These are phyloP conservation scores for Bolboschoenoplectus hybrid DNA, from an alignment of 202 grass and related monocot species.

Conservation along the genomic window DNA sequence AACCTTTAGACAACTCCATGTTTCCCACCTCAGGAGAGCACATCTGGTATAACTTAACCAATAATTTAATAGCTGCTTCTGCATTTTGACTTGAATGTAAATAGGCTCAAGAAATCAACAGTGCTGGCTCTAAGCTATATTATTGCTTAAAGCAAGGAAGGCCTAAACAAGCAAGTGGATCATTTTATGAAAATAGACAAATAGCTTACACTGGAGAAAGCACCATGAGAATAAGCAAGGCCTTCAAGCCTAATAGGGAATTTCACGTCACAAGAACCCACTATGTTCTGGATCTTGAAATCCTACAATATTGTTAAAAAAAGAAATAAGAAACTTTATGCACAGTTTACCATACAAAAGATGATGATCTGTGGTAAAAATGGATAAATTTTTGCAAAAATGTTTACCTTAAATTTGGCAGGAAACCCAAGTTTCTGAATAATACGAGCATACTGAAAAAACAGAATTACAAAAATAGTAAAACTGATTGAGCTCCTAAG, in stretches of 20 bases:
- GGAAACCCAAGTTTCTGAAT: conserved; percentile 98
- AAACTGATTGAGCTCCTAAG: conserved; percentile 1
- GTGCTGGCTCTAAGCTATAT: not conserved
- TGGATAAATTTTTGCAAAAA: not conserved
- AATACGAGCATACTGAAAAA: conserved; percentile 90
- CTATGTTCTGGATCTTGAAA: conserved; percentile 98
- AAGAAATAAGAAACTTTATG: not conserved
- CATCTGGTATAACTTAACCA: not conserved
- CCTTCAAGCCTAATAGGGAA: conserved; percentile 98
- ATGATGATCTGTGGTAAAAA: not conserved
- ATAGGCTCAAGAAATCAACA: not conserved
- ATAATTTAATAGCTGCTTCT: not conserved
- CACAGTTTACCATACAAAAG: not conserved
- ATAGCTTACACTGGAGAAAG: conserved; percentile 84
- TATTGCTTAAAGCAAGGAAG: not conserved
- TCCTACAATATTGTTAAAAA: conserved; percentile 48
- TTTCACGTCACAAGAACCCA: conserved; percentile 90
- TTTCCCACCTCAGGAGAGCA: not conserved
- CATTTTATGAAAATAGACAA: conserved; percentile 36
- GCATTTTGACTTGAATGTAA: not conserved
- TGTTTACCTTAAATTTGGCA: conserved; percentile 87
- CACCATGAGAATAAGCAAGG: conserved; percentile 89
- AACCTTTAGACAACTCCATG: not conserved
- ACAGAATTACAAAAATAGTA: conserved; percentile 14
- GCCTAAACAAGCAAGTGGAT: not conserved